Percentiles rank a stretch among this genome's conserved stretches.
These are phyloP conservation scores for Fusarium sp. DNA, from an alignment of 2,329 filamentous ascomycete species.

Conservation along the genomic window DNA sequence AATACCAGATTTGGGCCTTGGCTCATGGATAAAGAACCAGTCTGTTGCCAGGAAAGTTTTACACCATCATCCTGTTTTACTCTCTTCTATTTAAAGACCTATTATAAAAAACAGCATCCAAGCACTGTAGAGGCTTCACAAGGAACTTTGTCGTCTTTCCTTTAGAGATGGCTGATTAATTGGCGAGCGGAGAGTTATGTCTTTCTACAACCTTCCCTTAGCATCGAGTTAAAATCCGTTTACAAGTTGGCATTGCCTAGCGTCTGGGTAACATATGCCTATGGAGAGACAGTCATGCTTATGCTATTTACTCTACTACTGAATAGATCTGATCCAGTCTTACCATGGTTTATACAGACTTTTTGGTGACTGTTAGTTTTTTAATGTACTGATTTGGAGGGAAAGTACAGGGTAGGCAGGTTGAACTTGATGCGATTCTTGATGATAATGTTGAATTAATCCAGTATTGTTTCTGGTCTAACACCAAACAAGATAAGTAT, in stretches of 20 bases:
- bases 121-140: fast-evolving
- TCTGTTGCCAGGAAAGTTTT: background rate
- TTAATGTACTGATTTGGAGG: fast-evolving
- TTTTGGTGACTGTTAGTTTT: background rate
- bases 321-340: too few relatives aligned
- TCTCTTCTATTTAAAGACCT: fast-evolving
- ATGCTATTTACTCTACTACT: fast-evolving
- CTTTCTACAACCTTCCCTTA: fast-evolving
- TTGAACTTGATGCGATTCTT: fast-evolving
- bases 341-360: too few relatives aligned
- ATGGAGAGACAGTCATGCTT: fast-evolving
- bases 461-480: fast-evolving
- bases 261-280: fast-evolving
- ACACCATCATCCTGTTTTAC: fast-evolving
- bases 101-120: fast-evolving
- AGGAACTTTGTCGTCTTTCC: too few relatives aligned
- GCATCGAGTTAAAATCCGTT: fast-evolving
- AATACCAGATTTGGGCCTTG: fast-evolving
- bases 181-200: fast-evolving
- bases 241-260: fast-evolving
- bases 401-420: fast-evolving
- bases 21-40: fast-evolving
- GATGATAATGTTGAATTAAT: fast-evolving
- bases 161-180: background rate
- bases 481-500: too few relatives aligned